Conservation (phyloP, 2,329 filamentous ascomycete genomes). For the Dactylellina haptotyla region DNA sequence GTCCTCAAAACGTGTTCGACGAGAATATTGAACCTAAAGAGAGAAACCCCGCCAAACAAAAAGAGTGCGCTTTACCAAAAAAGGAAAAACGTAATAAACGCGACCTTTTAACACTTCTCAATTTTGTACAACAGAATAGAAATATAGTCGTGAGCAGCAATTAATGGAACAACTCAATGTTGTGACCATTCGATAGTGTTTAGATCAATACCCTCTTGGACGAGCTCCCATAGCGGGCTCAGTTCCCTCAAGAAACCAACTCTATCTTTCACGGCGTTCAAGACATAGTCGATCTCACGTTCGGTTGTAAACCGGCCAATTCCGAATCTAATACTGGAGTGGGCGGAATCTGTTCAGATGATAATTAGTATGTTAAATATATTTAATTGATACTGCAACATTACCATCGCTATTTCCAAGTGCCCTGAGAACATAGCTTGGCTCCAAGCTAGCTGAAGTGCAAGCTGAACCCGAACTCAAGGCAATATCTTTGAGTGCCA, state of each 20-base stretch:
- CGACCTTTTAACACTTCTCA: not conserved
- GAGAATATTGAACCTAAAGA: too few relatives aligned
- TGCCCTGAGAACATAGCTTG: constrained; percentile 92
- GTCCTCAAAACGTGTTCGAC: too few relatives aligned
- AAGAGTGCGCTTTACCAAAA: too few relatives aligned
- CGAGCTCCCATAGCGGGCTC: constrained; percentile 95
- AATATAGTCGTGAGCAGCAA: not conserved
- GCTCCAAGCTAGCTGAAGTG: constrained; percentile 94
- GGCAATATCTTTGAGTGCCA: constrained; percentile 98
- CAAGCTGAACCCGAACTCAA: constrained; percentile 96
- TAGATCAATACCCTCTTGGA: constrained; percentile 94
- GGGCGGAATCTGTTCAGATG: constrained; percentile 76
- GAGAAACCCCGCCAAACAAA: too few relatives aligned
- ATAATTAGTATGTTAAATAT: not conserved
- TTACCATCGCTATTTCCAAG: constrained; percentile 83
- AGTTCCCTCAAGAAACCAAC: constrained; percentile 93
- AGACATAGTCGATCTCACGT: constrained; percentile 93
- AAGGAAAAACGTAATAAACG: not conserved
- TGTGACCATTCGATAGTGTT: constrained; percentile 99
- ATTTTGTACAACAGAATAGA: constrained; percentile 35
- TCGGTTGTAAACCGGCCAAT: constrained; percentile 98
- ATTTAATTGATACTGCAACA: not conserved
- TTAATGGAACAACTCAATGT: constrained; percentile 68
- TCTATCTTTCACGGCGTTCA: constrained; percentile 90
- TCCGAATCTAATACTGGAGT: constrained; percentile 96